Conservation (phyloP, 441 rosid genomes). For the Kokia cookei region DNA sequence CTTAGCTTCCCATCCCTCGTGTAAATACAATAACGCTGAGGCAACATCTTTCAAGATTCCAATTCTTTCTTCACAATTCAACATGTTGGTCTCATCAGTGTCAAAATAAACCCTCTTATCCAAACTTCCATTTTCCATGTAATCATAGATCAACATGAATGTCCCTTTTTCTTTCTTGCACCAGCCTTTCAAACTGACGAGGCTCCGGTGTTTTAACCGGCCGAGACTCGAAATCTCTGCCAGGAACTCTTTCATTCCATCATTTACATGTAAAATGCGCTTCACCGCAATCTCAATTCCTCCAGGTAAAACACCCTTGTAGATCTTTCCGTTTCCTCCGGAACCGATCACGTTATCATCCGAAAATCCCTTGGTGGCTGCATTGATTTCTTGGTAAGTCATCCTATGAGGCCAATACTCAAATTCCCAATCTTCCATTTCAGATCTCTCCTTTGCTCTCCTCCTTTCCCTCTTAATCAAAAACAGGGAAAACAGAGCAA, state of each 20-base stretch:
- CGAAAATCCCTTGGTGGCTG: constrained; percentile 46
- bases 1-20: constrained; percentile 76
- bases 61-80: constrained; percentile 44
- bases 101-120: constrained; percentile 46
- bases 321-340: constrained; percentile 76
- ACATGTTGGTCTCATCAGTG: constrained; percentile 20
- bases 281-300: constrained; percentile 66
- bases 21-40: constrained; percentile 54
- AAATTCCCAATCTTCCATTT: constrained; percentile 83
- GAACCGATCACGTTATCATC: constrained; percentile 65
- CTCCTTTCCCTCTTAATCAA: constrained; percentile 36
- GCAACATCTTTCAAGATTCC: constrained; percentile 62
- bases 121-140: constrained; percentile 78
- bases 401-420: constrained; percentile 87
- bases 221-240: constrained; percentile 78
- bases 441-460: constrained; percentile 43
- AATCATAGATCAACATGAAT: constrained; percentile 71
- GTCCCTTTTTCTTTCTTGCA: constrained; percentile 61
- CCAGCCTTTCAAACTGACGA: constrained; percentile 77
- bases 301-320: constrained; percentile 60
- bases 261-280: constrained; percentile 55
- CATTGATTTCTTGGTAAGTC: constrained; percentile 45
- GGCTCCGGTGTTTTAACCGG: constrained; percentile 55
- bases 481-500: constrained; percentile 26
- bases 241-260: constrained; percentile 56